A percentile compares a stretch with the other conserved stretches of the same genome.
Evolutionary conservation across 768 basidiomycete genomes (phyloP).

Genomic region (Agaricus blazei): DNA sequence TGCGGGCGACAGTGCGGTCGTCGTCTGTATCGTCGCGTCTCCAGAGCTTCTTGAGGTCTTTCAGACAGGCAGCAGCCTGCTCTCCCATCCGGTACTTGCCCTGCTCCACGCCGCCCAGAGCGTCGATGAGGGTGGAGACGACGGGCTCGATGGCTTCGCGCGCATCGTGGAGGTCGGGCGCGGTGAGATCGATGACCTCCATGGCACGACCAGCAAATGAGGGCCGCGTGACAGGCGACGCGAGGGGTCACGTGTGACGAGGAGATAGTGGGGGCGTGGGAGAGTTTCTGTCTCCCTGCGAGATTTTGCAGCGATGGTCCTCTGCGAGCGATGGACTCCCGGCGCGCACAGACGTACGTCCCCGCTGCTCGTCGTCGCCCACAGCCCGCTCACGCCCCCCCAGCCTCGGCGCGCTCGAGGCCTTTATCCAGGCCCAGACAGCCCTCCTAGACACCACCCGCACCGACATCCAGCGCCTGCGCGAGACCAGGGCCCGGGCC

Average conservation of each 20-base stretch:
- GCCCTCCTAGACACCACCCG: conserved; percentile 54
- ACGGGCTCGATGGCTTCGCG: conserved; percentile 61
- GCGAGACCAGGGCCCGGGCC: conserved; percentile 35
- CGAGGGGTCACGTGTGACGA: conserved; percentile 7
- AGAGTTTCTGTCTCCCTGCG: conserved; percentile 10
- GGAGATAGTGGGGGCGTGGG: conserved; percentile 1
- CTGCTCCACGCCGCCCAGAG: conserved; percentile 71
- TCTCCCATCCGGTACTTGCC: conserved; percentile 73
- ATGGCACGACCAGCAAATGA: conserved; percentile 10
- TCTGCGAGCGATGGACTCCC: conserved; percentile 27
- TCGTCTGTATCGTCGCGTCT: conserved; percentile 95
- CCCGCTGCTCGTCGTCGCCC: neutral
- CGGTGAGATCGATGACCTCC: conserved; percentile 32
- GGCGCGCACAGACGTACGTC: conserved; percentile 35
- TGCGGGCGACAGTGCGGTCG: conserved; percentile 90
- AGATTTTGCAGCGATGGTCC: conserved; percentile 9
- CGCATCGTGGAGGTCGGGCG: conserved; percentile 24
- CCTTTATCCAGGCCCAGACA: conserved; percentile 60
- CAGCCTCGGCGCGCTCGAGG: conserved; percentile 62
- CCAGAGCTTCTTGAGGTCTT: conserved; percentile 95
- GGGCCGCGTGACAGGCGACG: conserved; percentile 5
- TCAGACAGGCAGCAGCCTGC: conserved; percentile 77
- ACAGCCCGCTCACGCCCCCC: neutral
- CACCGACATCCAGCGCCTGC: conserved; percentile 56
- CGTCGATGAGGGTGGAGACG: conserved; percentile 71